Base-by-base conservation (phyloP, 2,329 filamentous ascomycete genomes). In the Fusarium udum region DNA sequence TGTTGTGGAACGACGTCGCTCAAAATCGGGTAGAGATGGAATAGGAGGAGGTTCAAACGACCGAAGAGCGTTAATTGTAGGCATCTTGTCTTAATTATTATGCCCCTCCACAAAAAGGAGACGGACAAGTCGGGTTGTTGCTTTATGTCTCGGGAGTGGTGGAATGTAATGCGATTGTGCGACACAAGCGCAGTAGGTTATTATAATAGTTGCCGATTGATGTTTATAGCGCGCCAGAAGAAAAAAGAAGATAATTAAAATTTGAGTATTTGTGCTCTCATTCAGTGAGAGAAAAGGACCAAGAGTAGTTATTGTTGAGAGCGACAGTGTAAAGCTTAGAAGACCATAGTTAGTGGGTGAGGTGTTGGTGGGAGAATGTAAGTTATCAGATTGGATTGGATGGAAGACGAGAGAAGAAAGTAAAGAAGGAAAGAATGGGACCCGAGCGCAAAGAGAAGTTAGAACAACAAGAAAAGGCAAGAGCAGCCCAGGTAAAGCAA, bases 21-120 rank as follows among this genome's bases (percentile, higher is more conserved):
- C 77, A 53, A 73, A 77, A 22, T 78, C 74, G 60, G 74, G 71
- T n/a, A 78, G 74, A 51, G 74, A 73, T 51, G 75, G 75, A 20
- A 77, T 52, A 7, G 75, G 73, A n/a, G 74, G 75, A n/a, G 75
- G 53, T 28, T 78, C 77, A 63, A 78, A 77, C 10, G 74, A 60
- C 28, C 74, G 75, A 34, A 76, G 68, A 32, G 75, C 62, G 64
- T 78, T 77, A 52, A 78, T 48, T 26, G 74, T 78, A 57, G 77
- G 77, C 77, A 78, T 78, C 37, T 26, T 61, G 51, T 39, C 34
- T 20, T 8, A 46, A 40, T 40, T 59, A 56, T 45, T 67, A 31
- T 69, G 34, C 52, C 60, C 31, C 59, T 49, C 52, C 40, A 14
- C n/a, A 18, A 26, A 22, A n/a, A n/a, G 43, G 45, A 11, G 45